Evolutionary conservation across 306 rosid genomes (phyloP), one percentile per base, ranked within the genome.

Genomic region (Crataegus laevigata): DNA sequence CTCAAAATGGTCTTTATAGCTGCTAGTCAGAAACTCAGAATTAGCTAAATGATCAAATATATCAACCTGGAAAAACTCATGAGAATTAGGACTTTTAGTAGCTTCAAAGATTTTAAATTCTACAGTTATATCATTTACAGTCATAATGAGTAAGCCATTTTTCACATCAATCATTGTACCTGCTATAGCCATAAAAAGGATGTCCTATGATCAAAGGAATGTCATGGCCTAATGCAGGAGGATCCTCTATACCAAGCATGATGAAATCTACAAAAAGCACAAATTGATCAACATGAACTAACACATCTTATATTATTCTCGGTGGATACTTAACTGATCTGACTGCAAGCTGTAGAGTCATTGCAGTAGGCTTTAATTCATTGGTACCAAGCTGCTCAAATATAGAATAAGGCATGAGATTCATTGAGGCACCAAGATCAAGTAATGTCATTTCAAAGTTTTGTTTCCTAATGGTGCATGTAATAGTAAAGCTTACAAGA

Each of bases 381-480:
- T 32, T 24, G 1, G 34, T 15, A 10, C 29, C 25, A 0, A 66
- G 54, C 3, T 75, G 42, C 54, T 29, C 3, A 45, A 64, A 75
- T 0, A 52, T 1, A 52, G 3, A 34, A 34, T 51, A 75, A 1
- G 73, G 30, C 11, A 36, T 14, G 1, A 76, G 8, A 32, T 77
- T 77, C 2, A 58, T 42, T 17, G 52, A 21, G n/a, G 75, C 19
- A 17, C 80, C 74, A 4, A 77, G 29, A 40, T 77, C 80, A 3
- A 77, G 4, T 3, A 68, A 19, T 55, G 24, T 36, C 3, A 7
- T 55, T 11, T 28, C 67, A 43, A 57, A 8, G 43, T 11, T 2
- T 12, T 9, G 8, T 32, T 38, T 24, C 11, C n/a, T 26, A 25
- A 52, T 67, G 3, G 1, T 34, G 10, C 47, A 76, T 13, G 79